These are phyloP conservation scores for Actinidia chinensis DNA, from an alignment of 179 eudicot genomes.

Conservation along the genomic window DNA sequence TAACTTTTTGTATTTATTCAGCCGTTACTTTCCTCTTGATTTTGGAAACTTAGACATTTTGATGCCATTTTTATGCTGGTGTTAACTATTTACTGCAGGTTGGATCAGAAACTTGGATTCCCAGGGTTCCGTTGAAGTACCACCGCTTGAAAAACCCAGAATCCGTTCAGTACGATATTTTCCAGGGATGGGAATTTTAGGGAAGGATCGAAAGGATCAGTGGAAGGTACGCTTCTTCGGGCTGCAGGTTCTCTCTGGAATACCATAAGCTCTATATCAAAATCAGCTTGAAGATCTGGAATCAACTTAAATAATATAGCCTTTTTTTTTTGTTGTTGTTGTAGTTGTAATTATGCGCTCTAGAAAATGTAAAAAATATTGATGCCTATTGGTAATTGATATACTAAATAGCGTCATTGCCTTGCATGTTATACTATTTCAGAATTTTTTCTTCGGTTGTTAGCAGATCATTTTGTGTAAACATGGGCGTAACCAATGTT, in stretches of 20 bases:
- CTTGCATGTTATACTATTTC: no score
- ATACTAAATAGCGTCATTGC: neutral
- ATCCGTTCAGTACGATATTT: slow-evolving; percentile 30
- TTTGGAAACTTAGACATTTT: neutral
- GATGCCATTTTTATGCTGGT: slow-evolving; percentile 41
- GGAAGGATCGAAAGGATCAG: slow-evolving; percentile 59
- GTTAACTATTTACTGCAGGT: slow-evolving; percentile 81
- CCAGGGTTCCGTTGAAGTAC: slow-evolving; percentile 53
- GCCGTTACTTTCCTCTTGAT: neutral
- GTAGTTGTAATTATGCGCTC: neutral
- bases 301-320: slow-evolving; percentile 26
- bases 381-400: neutral
- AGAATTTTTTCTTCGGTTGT: no score
- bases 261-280: slow-evolving; percentile 48
- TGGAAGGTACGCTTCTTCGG: slow-evolving; percentile 55
- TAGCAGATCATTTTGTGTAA: no score
- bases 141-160: slow-evolving; percentile 59
- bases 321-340: neutral
- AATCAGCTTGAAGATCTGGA: slow-evolving; percentile 33
- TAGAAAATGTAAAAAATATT: slow-evolving; percentile 4
- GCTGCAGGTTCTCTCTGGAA: slow-evolving; percentile 66
- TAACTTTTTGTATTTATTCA: neutral
- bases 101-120: slow-evolving; percentile 81
- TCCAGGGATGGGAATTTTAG: slow-evolving; percentile 71
- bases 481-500: no score